Base-by-base conservation (phyloP, 345 rosid genomes). In the Gossypium australe region DNA sequence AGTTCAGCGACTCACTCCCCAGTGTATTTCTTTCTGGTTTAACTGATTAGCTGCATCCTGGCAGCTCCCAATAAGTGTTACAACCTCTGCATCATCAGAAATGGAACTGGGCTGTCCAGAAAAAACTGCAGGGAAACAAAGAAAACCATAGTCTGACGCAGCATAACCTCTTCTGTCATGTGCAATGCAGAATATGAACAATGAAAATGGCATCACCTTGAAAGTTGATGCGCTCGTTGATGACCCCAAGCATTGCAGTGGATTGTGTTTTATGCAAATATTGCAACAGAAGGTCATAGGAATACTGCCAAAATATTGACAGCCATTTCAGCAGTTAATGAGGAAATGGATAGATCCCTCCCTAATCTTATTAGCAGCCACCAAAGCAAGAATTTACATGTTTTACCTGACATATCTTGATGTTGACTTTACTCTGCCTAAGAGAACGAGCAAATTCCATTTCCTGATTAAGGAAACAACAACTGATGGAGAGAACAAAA, bases 391-490 rank as follows among this genome's bases (percentile, higher is more conserved):
- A 25, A 29, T 48, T n/a, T 56, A 25, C 18, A 2, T 51, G 71
- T 57, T 67, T 58, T 84, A 92, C 99, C 98, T 89, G 89, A 69
- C 97, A 96, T 79, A 96, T 87, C 84, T 90, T 96, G 63, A 96
- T 86, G 80, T 88, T 96, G 74, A 89, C 91, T 85, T 93, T 93
- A 82, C 86, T 88, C 73, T 92, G 86, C 79, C 97, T 84, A 57
- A 96, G 91, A 83, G 88, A 80, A 83, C 87, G 95, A 71, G 98
- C 97, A 76, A 91, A 93, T 80, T 96, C 98, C 97, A 93, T 93
- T 82, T 95, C 99, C 99, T 92, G 83, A 51, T 78, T 67, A 75
- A 73, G 34, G 47, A 76, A 22, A 45, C 13, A 57, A 60, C 51
- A 77, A 17, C 29, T 74, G 47, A 29, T 25, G 16, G 57, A 10